These are phyloP conservation scores for Magnaporthiopsis incrustans DNA, from an alignment of 2,329 filamentous ascomycete genomes.

Conservation along the genomic window DNA sequence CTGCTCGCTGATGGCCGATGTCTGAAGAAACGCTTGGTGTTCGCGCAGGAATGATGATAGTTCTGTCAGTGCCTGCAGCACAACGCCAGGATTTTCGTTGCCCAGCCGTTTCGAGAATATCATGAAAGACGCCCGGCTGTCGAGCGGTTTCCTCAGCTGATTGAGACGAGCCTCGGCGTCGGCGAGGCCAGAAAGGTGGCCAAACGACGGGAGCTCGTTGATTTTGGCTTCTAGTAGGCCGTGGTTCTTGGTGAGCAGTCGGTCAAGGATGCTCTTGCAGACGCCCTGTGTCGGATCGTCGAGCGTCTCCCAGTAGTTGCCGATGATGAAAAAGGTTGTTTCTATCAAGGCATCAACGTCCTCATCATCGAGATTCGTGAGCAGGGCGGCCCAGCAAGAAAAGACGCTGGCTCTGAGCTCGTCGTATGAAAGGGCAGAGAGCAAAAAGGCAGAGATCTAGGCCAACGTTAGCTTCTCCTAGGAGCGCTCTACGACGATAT, in stretches of 20 bases:
- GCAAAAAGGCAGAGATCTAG: constrained; percentile 83
- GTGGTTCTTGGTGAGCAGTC: constrained; percentile 56
- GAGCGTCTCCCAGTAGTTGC: constrained; percentile 68
- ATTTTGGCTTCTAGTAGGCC: constrained; percentile 57
- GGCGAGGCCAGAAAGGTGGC: constrained; percentile 58
- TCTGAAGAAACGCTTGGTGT: constrained; percentile 72
- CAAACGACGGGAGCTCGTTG: constrained; percentile 70
- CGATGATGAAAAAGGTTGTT: constrained; percentile 81
- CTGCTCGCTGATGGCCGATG: constrained; percentile 73
- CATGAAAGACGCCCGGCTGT: constrained; percentile 57
- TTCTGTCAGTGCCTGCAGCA: constrained; percentile 72
- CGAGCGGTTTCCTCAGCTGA: constrained; percentile 55
- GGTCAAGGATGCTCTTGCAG: constrained; percentile 55
- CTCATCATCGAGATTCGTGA: constrained; percentile 65
- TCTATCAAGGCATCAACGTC: constrained; percentile 71
- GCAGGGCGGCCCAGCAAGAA: constrained; percentile 73
- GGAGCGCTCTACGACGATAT: neutral
- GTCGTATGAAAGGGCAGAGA: constrained; percentile 69
- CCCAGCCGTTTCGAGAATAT: constrained; percentile 66
- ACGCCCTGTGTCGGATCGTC: constrained; percentile 49
- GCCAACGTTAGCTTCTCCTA: constrained; percentile 16
- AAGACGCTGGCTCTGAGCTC: constrained; percentile 74
- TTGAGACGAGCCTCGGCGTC: constrained; percentile 60
- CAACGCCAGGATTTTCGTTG: constrained; percentile 81
- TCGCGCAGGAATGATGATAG: constrained; percentile 63